Evolutionary conservation across 2,329 filamentous ascomycete genomes (phyloP), one percentile per base, ranked within the genome.

Genomic region (Xylaria sp.): DNA sequence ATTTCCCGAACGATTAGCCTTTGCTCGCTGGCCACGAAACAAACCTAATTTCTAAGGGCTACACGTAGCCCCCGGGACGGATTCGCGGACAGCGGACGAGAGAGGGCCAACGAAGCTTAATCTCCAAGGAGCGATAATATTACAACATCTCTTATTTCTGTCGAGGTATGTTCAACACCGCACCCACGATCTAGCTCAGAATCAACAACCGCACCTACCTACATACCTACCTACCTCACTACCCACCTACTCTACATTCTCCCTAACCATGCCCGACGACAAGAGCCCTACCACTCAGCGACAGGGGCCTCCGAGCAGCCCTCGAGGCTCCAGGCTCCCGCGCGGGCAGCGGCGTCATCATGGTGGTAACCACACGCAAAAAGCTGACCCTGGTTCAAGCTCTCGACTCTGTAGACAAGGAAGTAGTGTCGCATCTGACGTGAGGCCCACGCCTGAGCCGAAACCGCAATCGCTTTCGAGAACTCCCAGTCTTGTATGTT

Each of bases 141-240:
- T 7, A 7, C 40, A 43, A 48, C 40, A 22, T 48, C 50, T 54
- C 51, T 52, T 50, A 52, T 39, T 59, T 56, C 55, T 57, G 56
- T 40, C 46, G 56, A 61, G 59, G 65, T 68, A 67, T 51, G 64
- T 61, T 40, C 21, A n/a, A n/a, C n/a, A n/a, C 47, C 51, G 48
- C 21, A 51, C 40, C 13, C 41, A 19, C 22, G 9, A 13, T 3
- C 29, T 13, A 34, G 29, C 29, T 13, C 29, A 34, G 29, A 13
- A n/a, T n/a, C n/a, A n/a, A n/a, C n/a, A n/a, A n/a, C n/a, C n/a
- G n/a, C n/a, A n/a, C n/a, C n/a, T n/a, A n/a, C n/a, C n/a, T n/a
- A n/a, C n/a, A n/a, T n/a, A n/a, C n/a, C n/a, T n/a, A n/a, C n/a
- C n/a, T n/a, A n/a, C n/a, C n/a, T n/a, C 29, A 34, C 24, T 48